Conservation (phyloP, 2,329 filamentous ascomycete genomes). For the Colletotrichum higginsianum region DNA sequence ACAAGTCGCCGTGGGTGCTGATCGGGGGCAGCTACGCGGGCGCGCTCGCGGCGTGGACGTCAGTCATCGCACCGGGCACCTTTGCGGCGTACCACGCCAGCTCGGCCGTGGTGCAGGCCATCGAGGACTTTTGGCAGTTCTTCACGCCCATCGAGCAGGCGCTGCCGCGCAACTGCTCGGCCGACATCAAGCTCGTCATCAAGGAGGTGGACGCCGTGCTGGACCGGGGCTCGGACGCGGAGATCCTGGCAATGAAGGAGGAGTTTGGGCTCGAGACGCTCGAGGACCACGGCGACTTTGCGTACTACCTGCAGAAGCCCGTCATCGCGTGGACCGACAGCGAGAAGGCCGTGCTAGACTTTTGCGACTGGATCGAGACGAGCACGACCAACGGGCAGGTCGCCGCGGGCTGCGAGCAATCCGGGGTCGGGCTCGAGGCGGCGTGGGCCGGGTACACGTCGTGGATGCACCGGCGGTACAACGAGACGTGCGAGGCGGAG, state of each 20-base stretch:
- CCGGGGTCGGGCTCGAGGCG: slow-evolving; percentile 12
- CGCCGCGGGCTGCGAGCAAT: not conserved
- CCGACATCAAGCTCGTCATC: slow-evolving; percentile 61
- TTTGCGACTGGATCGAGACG: slow-evolving; percentile 31
- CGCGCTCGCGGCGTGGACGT: slow-evolving; percentile 64
- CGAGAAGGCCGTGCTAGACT: slow-evolving; percentile 8
- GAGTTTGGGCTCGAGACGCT: slow-evolving; percentile 30
- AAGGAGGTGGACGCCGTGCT: slow-evolving; percentile 61
- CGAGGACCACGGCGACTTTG: slow-evolving; percentile 31
- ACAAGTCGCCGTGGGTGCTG: slow-evolving; percentile 66
- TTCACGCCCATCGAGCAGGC: slow-evolving; percentile 61
- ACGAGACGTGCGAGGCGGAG: slow-evolving; percentile 11
- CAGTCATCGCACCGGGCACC: slow-evolving; percentile 61
- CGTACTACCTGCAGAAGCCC: slow-evolving; percentile 15
- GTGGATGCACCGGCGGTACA: not conserved
- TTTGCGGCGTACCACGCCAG: slow-evolving; percentile 67
- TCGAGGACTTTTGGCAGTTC: slow-evolving; percentile 64
- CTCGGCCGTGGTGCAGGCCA: slow-evolving; percentile 63
- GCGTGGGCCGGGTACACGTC: slow-evolving; percentile 20
- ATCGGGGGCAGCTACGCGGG: slow-evolving; percentile 67
- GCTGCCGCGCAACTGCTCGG: slow-evolving; percentile 56
- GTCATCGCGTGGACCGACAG: slow-evolving; percentile 21
- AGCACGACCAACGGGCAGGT: slow-evolving; percentile 13
- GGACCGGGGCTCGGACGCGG: slow-evolving; percentile 34
- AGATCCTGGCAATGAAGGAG: slow-evolving; percentile 32